Percentiles rank a stretch among this genome's conserved stretches.
Conservation (phyloP, 164 flowering plant species). For the Liquidambar formosana region DNA sequence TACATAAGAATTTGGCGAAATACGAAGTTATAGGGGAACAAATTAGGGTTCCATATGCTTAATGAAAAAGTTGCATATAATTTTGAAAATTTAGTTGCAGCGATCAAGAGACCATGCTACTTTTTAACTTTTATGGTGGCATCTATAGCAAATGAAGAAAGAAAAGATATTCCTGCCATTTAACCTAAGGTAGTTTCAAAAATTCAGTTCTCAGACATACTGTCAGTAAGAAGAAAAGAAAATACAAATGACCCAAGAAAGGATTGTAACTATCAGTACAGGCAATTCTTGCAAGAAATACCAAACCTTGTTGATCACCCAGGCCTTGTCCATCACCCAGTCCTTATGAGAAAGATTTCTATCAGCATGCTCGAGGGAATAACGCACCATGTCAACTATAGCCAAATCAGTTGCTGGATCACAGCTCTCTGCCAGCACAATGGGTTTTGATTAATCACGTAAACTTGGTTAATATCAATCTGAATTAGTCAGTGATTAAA, state of each 20-base stretch:
- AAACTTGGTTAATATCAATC: not conserved
- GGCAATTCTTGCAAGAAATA: not conserved
- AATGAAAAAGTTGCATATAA: too few species aligned
- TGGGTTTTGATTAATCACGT: not conserved
- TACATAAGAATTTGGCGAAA: too few species aligned
- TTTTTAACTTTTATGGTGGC: too few species aligned
- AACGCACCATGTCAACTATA: constrained; percentile 55
- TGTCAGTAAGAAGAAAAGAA: not conserved
- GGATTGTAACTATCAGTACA: not conserved
- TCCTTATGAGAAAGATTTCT: constrained; percentile 52
- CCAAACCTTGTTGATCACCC: constrained; percentile 32
- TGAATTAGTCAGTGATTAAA: not conserved
- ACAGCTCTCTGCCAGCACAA: constrained; percentile 47
- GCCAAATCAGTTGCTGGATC: constrained; percentile 46
- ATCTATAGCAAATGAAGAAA: too few species aligned
- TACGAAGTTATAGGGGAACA: too few species aligned
- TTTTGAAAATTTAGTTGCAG: too few species aligned
- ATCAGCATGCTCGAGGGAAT: constrained; percentile 81
- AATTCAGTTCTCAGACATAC: not conserved
- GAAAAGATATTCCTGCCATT: not conserved
- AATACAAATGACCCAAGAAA: not conserved
- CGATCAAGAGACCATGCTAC: too few species aligned
- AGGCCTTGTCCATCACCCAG: constrained; percentile 16
- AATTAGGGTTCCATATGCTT: too few species aligned
- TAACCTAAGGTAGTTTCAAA: not conserved